phyloP scores from a whole-genome alignment of 257 asterid genomes.

The Cynanchum wilfordii region DNA sequence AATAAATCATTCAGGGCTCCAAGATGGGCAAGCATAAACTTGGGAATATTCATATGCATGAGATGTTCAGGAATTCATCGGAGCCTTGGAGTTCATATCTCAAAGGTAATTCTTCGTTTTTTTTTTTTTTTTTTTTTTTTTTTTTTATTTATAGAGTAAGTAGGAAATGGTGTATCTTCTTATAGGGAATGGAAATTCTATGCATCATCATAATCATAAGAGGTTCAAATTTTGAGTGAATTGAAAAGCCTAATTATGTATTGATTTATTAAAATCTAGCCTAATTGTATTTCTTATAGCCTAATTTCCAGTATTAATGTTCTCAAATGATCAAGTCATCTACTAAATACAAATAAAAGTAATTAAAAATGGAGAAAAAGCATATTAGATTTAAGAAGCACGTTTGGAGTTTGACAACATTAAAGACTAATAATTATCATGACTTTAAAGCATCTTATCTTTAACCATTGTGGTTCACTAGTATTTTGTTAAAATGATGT shows the following conservation, averaged over 20 bases:
- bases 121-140: constrained; percentile 1
- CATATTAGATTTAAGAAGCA: no score
- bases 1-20: constrained; percentile 58
- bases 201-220: background rate
- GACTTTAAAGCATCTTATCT: background rate
- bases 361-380: no score
- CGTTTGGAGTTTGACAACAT: no score
- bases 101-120: constrained; percentile 52
- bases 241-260: no score
- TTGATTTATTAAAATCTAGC: background rate
- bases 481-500: no score
- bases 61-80: constrained; percentile 90
- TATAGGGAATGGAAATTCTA: background rate
- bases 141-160: background rate
- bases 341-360: no score
- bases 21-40: constrained; percentile 91
- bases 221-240: background rate
- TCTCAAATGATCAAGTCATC: no score
- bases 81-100: constrained; percentile 91
- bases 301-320: no score
- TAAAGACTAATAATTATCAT: background rate
- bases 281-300: no score
- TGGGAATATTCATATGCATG: constrained; percentile 88
- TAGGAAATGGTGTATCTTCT: background rate
- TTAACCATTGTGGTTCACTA: no score